Base-by-base conservation (phyloP, 2,329 filamentous ascomycete genomes). In the Colletotrichum noveboracense region DNA sequence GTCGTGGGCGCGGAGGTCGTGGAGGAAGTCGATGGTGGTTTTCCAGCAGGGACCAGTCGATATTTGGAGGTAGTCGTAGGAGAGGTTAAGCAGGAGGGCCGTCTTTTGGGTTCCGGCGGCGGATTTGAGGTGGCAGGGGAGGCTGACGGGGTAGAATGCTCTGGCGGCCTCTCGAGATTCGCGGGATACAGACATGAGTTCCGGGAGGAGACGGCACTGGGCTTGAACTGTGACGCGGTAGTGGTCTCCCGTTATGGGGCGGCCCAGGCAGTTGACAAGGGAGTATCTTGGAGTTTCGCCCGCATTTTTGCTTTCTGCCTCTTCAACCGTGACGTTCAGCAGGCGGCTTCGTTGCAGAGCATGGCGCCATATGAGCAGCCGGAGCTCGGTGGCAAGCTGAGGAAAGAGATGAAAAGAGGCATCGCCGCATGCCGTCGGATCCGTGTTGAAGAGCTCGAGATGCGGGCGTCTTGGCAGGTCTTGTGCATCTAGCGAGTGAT, bases 391-490 rank as follows among this genome's bases (percentile, higher is more conserved):
- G 2, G 73, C 69, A 7, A 75, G 43, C 18, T 64, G 24, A 4
- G 32, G 3, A 16, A 75, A 75, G 3, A 30, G 4, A 12, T 16
- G 32, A 18, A 67, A 72, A n/a, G n/a, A 55, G 2, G 14, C 12
- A 4, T 14, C 16, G 14, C 2, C 52, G 21, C 34, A n/a, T 12
- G 12, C 8, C 18, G 30, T 7, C 18, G 43, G 43, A 21, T 34
- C 26, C 2, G 24, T 32, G 64, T 72, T 72, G 62, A 72, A 75
- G n/a, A 75, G 73, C 12, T 75, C 60, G 12, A 75, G 69, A 9
- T 75, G 69, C 13, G 69, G 69, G 9, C 73, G 73, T 13, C 18
- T 67, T 7, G 73, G 73, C 32, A 58, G 30, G n/a, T 34, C 30
- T 21, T 24, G 18, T 48, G 14, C 26, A 61, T 30, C 12, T 10